These are phyloP conservation scores for Claviceps spartinae DNA, from an alignment of 2,329 filamentous ascomycete species.

Conservation along the genomic window DNA sequence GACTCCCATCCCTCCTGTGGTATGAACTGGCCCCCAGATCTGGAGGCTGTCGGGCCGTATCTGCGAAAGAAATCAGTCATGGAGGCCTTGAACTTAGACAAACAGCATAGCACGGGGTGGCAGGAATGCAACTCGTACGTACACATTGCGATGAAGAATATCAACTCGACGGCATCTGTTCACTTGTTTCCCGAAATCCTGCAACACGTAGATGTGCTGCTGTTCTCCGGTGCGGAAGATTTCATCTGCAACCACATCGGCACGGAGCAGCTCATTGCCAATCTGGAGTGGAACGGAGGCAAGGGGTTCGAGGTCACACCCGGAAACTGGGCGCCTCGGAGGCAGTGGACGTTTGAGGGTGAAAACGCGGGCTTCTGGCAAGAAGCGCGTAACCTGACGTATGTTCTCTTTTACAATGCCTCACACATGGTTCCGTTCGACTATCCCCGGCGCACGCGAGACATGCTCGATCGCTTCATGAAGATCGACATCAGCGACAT, in stretches of 20 bases:
- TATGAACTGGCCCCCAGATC: conserved; percentile 95
- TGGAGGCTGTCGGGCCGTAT: conserved; percentile 66
- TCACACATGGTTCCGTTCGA: conserved; percentile 99
- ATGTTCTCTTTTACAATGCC: conserved; percentile 87
- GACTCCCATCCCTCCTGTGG: conserved; percentile 77
- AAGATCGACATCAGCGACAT: conserved; percentile 81
- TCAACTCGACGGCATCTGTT: conserved; percentile 59
- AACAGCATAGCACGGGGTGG: conserved; percentile 78
- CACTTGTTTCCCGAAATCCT: conserved; percentile 66
- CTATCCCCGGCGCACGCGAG: conserved; percentile 68
- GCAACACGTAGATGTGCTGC: conserved; percentile 60
- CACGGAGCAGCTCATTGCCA: conserved; percentile 80
- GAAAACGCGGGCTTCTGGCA: conserved; percentile 86
- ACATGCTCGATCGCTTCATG: conserved; percentile 97
- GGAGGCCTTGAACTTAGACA: conserved; percentile 67
- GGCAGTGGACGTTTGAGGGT: conserved; percentile 87
- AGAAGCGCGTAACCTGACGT: conserved; percentile 86
- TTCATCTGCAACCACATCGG: conserved; percentile 95
- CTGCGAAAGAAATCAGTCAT: conserved; percentile 70
- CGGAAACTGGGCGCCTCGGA: conserved; percentile 81
- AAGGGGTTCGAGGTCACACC: conserved; percentile 82
- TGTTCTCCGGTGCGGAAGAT: conserved; percentile 90
- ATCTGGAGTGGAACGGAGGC: conserved; percentile 81
- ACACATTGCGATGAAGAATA: conserved; percentile 53
- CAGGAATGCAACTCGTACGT: conserved; percentile 78